These are phyloP conservation scores for Scytalidium sp. DNA, from an alignment of 2,329 filamentous ascomycete genomes.

Conservation along the genomic window DNA sequence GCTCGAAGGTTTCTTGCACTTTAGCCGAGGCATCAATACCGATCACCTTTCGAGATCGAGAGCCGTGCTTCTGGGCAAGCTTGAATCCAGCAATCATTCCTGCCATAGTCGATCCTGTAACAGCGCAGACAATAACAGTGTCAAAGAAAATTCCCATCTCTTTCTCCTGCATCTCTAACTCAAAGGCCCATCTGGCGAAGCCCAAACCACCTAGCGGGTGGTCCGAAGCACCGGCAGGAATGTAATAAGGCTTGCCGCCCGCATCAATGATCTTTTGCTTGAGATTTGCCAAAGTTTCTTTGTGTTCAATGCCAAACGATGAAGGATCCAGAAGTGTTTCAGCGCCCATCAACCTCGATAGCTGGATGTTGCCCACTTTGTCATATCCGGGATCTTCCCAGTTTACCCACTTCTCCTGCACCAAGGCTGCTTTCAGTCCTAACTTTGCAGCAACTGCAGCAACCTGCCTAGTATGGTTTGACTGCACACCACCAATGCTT, in stretches of 20 bases:
- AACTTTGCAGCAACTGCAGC: slow-evolving; percentile 58
- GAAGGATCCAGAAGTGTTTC: slow-evolving; percentile 59
- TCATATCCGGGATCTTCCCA: slow-evolving; percentile 58
- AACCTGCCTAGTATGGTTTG: slow-evolving; percentile 68
- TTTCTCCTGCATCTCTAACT: slow-evolving; percentile 62
- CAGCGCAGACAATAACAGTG: slow-evolving; percentile 65
- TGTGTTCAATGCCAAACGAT: slow-evolving; percentile 67
- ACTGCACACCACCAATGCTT: slow-evolving; percentile 66
- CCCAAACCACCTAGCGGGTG: slow-evolving; percentile 68
- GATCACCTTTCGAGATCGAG: slow-evolving; percentile 52
- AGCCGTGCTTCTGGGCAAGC: slow-evolving; percentile 49
- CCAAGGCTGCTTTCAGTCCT: slow-evolving; percentile 53
- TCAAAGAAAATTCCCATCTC: slow-evolving; percentile 63
- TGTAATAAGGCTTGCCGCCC: slow-evolving; percentile 66
- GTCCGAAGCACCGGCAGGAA: slow-evolving; percentile 68
- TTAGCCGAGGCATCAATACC: slow-evolving; percentile 66
- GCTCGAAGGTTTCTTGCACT: slow-evolving; percentile 57
- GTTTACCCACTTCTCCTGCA: slow-evolving; percentile 69
- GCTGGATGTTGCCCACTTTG: slow-evolving; percentile 68
- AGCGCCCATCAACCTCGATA: slow-evolving; percentile 65
- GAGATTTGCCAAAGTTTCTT: slow-evolving; percentile 53
- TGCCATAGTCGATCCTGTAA: slow-evolving; percentile 68
- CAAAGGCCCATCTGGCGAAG: slow-evolving; percentile 69
- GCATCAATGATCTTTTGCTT: slow-evolving; percentile 47
- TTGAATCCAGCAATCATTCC: slow-evolving; percentile 74